phyloP scores from a whole-genome alignment of 768 basidiomycete genomes.

The Trametes cingulata region DNA sequence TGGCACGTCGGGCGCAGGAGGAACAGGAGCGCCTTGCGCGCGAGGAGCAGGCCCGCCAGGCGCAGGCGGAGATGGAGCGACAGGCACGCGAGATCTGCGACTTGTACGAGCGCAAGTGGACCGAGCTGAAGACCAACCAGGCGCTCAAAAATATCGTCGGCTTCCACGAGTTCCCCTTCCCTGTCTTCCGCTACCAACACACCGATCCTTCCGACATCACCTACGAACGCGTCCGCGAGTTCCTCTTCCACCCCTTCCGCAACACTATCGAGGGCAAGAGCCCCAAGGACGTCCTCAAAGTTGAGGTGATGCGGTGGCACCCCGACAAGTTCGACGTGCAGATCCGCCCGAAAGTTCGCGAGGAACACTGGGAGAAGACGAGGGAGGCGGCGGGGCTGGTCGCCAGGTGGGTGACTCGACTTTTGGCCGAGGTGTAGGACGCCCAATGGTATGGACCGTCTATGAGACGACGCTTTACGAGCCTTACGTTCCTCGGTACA shows the following conservation, averaged over 20 bases:
- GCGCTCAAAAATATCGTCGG: constrained; percentile 20
- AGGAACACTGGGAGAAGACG: constrained; percentile 5
- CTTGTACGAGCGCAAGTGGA: constrained; percentile 19
- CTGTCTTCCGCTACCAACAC: constrained; percentile 31
- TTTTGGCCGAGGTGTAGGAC: constrained; percentile 3
- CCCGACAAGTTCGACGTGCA: constrained; percentile 50
- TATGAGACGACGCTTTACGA: not conserved
- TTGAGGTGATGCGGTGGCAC: constrained; percentile 54
- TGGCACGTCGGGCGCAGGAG: not conserved
- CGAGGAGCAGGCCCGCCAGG: not conserved
- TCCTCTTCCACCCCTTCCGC: constrained; percentile 42
- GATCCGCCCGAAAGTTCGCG: not conserved
- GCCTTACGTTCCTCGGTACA: not conserved
- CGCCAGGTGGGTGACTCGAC: constrained; percentile 4
- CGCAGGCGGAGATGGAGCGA: not conserved
- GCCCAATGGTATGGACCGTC: not conserved
- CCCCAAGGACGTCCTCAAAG: constrained; percentile 38
- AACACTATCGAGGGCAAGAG: constrained; percentile 34
- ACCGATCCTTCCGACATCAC: constrained; percentile 37
- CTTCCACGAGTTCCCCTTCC: constrained; percentile 43
- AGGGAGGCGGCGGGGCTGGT: constrained; percentile 12
- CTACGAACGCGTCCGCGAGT: constrained; percentile 35
- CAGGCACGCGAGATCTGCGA: constrained; percentile 2
- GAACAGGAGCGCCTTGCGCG: not conserved
- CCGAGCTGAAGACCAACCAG: constrained; percentile 13